Evolutionary conservation across 2,329 filamentous ascomycete genomes (phyloP).

Genomic region (Fusarium sp.): DNA sequence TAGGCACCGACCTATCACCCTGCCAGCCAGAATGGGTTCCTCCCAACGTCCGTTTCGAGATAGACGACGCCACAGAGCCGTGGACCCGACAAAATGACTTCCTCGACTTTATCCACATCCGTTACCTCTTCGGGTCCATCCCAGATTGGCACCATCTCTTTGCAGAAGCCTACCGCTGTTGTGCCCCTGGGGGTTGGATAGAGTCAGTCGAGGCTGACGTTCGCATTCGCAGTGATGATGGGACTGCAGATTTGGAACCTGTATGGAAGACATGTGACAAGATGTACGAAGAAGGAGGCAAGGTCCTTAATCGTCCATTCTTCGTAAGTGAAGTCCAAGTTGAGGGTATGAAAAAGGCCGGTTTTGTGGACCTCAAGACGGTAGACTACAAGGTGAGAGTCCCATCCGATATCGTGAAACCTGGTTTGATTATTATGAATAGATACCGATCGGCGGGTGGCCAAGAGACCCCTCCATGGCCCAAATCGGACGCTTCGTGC

Average conservation of each 20-base stretch:
- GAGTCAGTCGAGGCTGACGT: constrained; percentile 39
- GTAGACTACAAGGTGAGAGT: constrained; percentile 37
- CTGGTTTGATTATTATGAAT: too few relatives aligned
- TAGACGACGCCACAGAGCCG: constrained; percentile 35
- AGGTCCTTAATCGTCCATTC: constrained; percentile 15
- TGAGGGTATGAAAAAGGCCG: constrained; percentile 30
- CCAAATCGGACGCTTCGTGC: constrained; percentile 35
- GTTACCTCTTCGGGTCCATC: constrained; percentile 42
- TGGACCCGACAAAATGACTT: constrained; percentile 33
- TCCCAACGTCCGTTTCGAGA: constrained; percentile 39
- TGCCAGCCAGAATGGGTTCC: constrained; percentile 41
- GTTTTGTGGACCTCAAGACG: constrained; percentile 33
- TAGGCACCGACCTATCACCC: constrained; percentile 41
- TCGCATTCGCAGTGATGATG: constrained; percentile 32
- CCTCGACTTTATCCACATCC: constrained; percentile 41
- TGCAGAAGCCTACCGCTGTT: constrained; percentile 39
- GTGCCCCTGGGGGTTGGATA: constrained; percentile 38
- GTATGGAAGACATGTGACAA: background rate
- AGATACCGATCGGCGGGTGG: constrained; percentile 41
- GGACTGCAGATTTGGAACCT: constrained; percentile 19
- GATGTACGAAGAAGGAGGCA: constrained; percentile 38
- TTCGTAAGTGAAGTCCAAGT: constrained; percentile 34
- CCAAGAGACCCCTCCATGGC: constrained; percentile 31
- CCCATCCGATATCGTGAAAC: too few relatives aligned
- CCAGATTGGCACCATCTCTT: constrained; percentile 35